phyloP scores from a whole-genome alignment of 1,284 basidiomycete genomes.

The Marasmius sp. region DNA sequence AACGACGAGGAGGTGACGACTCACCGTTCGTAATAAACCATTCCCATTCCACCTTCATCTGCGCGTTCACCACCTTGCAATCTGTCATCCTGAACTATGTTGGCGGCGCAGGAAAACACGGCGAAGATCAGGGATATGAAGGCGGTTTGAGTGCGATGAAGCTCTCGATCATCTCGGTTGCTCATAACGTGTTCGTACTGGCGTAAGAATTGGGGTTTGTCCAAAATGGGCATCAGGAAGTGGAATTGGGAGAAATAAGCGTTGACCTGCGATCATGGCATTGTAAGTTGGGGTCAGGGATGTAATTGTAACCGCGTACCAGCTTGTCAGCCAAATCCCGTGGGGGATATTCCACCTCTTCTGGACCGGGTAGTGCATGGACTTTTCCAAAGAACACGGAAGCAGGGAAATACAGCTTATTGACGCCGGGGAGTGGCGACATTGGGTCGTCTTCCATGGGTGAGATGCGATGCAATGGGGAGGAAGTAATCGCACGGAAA shows the following conservation, averaged over 20 bases:
- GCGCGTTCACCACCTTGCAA: slow-evolving; percentile 54
- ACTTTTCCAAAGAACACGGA: slow-evolving; percentile 87
- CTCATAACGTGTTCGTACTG: slow-evolving; percentile 77
- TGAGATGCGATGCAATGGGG: slow-evolving; percentile 73
- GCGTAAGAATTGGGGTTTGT: slow-evolving; percentile 77
- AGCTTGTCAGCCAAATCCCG: slow-evolving; percentile 82
- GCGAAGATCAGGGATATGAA: slow-evolving; percentile 80
- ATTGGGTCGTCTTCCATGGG: slow-evolving; percentile 81
- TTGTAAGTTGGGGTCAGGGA: slow-evolving; percentile 17
- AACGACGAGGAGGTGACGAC: slow-evolving; percentile 19
- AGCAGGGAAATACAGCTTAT: slow-evolving; percentile 86
- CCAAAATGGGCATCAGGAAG: slow-evolving; percentile 81
- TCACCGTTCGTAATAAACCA: slow-evolving; percentile 84
- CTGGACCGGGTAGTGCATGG: slow-evolving; percentile 76
- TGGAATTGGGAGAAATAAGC: slow-evolving; percentile 85
- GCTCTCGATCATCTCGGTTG: slow-evolving; percentile 49
- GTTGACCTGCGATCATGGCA: slow-evolving; percentile 55
- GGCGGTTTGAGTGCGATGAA: slow-evolving; percentile 60
- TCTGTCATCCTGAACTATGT: slow-evolving; percentile 73
- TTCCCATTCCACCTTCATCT: slow-evolving; percentile 80
- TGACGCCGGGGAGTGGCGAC: slow-evolving; percentile 70
- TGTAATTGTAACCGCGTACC: slow-evolving; percentile 36
- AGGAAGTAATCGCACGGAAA: slow-evolving; percentile 73
- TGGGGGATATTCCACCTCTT: slow-evolving; percentile 86
- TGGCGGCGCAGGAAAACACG: slow-evolving; percentile 81